Conservation (phyloP, 768 basidiomycete species). For the Pisolithus marmoratus region DNA sequence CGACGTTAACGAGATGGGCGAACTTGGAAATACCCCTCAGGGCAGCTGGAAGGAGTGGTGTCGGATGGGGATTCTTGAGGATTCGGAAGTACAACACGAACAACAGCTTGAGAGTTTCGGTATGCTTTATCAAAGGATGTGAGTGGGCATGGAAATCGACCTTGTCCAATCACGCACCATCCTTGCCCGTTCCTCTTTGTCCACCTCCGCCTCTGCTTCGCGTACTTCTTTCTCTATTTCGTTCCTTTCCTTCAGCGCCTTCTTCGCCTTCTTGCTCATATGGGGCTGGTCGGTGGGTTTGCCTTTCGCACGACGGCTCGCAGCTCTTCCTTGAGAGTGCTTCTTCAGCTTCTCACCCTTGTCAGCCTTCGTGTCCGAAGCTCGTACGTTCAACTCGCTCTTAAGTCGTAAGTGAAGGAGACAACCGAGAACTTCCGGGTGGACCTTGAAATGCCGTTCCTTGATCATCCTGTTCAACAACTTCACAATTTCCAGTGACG, state of each 20-base stretch:
- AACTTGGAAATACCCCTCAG: constrained; percentile 90
- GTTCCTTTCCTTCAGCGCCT: constrained; percentile 79
- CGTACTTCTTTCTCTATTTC: constrained; percentile 46
- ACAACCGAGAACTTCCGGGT: constrained; percentile 83
- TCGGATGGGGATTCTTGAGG: constrained; percentile 69
- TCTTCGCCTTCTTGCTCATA: constrained; percentile 84
- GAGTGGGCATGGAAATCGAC: constrained; percentile 7
- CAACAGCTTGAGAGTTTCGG: constrained; percentile 94
- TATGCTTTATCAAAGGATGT: constrained; percentile 58
- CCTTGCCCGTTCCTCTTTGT: constrained; percentile 80
- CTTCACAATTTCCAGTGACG: constrained; percentile 86
- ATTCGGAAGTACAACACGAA: constrained; percentile 97
- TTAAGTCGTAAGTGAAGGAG: constrained; percentile 82
- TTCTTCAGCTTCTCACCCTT: constrained; percentile 41
- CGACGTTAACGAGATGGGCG: constrained; percentile 94
- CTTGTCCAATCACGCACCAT: constrained; percentile 50
- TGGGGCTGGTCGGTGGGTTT: constrained; percentile 62
- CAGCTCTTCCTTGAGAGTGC: constrained; percentile 38
- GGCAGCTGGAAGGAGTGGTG: constrained; percentile 49
- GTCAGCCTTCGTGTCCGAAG: constrained; percentile 65
- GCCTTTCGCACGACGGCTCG: constrained; percentile 23
- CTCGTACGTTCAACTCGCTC: constrained; percentile 75
- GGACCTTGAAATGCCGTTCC: constrained; percentile 83
- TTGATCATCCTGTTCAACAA: constrained; percentile 94
- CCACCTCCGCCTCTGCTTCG: constrained; percentile 91